Percentiles rank a stretch among this genome's conserved stretches.
Evolutionary conservation across 129 eudicot genomes (phyloP).

Genomic region (Apium graveolens): DNA sequence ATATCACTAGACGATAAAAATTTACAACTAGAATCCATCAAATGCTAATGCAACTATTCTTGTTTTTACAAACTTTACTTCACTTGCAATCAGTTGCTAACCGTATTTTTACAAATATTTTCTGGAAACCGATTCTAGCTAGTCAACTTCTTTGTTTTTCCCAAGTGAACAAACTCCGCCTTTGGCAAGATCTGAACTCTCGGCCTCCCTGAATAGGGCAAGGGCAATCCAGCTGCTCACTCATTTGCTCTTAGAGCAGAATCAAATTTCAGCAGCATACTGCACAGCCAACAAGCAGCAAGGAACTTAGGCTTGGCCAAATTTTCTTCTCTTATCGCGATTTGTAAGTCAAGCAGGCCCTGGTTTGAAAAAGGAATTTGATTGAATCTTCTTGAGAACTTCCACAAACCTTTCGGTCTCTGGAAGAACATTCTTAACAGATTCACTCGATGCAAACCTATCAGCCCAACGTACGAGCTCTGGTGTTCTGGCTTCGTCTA

Average conservation of each 20-base stretch:
- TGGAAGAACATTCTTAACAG: not conserved
- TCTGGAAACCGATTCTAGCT: not conserved
- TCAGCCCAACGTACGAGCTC: slow-evolving; percentile 21
- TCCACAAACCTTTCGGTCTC: not conserved
- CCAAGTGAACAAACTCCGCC: not conserved
- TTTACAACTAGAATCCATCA: too few species aligned
- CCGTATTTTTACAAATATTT: not conserved
- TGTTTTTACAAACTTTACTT: not conserved
- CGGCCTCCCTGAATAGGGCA: not conserved
- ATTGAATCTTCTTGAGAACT: not conserved
- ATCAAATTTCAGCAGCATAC: not conserved
- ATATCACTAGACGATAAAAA: too few species aligned
- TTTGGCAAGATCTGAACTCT: not conserved
- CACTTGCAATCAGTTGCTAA: not conserved
- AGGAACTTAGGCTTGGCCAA: not conserved
- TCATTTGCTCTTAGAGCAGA: not conserved
- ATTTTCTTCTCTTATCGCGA: not conserved
- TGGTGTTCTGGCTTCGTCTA: slow-evolving; percentile 26
- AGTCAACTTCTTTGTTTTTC: not conserved
- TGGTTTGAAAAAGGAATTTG: not conserved
- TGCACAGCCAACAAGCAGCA: not conserved
- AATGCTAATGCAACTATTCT: not conserved
- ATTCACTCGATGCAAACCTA: not conserved
- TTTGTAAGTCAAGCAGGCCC: not conserved
- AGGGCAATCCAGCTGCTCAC: not conserved